A percentile compares a stretch with the other conserved stretches of the same genome.
These are phyloP conservation scores for Cetraspora pellucida DNA, from an alignment of 192 early-diverging fungal species.

Conservation along the genomic window DNA sequence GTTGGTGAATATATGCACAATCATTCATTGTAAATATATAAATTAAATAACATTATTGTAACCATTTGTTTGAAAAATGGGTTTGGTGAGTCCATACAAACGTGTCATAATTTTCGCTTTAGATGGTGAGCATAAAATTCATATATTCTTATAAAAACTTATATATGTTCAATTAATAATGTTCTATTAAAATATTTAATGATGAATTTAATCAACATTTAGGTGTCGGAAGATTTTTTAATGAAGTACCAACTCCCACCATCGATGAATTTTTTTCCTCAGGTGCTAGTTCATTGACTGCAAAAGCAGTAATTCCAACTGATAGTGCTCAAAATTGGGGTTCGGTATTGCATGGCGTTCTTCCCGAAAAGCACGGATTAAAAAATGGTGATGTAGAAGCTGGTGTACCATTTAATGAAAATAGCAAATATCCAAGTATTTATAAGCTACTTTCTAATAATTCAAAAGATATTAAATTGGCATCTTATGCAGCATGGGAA, in stretches of 20 bases:
- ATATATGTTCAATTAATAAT: background rate
- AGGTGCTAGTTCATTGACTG: slow-evolving; percentile 17
- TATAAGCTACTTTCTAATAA: slow-evolving; percentile 22
- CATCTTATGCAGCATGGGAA: slow-evolving; percentile 26
- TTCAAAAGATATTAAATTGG: slow-evolving; percentile 1
- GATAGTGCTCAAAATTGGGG: slow-evolving; percentile 31
- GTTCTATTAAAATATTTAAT: no score
- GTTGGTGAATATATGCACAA: no score
- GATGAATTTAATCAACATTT: background rate
- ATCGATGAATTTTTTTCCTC: slow-evolving; percentile 16
- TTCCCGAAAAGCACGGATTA: slow-evolving; percentile 28
- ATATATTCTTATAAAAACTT: no score
- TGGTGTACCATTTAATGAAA: slow-evolving; percentile 12
- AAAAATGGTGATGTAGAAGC: slow-evolving; percentile 20
- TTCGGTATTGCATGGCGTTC: slow-evolving; percentile 21
- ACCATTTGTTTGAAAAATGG: background rate
- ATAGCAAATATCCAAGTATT: slow-evolving; percentile 26
- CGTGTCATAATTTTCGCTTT: slow-evolving; percentile 13
- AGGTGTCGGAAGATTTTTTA: slow-evolving; percentile 19
- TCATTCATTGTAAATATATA: no score
- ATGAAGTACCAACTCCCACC: background rate
- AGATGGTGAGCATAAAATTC: background rate
- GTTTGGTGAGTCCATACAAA: slow-evolving; percentile 11
- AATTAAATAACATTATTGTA: no score
- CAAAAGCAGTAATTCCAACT: slow-evolving; percentile 19